Percentiles rank a stretch among this genome's conserved stretches.
phyloP scores from a whole-genome alignment of 2,329 filamentous ascomycete species.

The Blastomyces emzantsi region DNA sequence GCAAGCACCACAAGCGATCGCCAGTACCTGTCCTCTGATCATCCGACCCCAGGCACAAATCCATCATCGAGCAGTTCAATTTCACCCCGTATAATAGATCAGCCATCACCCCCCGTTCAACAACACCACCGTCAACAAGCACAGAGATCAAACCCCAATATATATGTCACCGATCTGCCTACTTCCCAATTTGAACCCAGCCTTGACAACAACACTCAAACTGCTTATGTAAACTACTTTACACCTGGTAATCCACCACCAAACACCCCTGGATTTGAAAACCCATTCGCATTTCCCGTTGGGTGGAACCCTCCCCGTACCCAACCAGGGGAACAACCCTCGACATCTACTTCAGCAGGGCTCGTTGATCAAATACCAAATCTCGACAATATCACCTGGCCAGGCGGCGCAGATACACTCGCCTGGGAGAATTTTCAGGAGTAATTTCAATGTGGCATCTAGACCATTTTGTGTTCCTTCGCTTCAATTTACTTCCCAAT shows the following conservation, averaged over 20 bases:
- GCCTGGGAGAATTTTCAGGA: slow-evolving; percentile 25
- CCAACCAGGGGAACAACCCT: slow-evolving; percentile 8
- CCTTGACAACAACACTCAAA: slow-evolving; percentile 14
- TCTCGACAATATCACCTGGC: slow-evolving; percentile 30
- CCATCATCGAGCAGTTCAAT: slow-evolving; percentile 32
- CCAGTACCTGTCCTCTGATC: slow-evolving; percentile 26
- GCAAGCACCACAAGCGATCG: slow-evolving; percentile 24
- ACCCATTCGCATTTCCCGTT: slow-evolving; percentile 22
- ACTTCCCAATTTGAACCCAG: slow-evolving; percentile 8
- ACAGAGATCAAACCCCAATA: not conserved
- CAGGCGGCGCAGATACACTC: slow-evolving; percentile 23
- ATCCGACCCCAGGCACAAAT: slow-evolving; percentile 30
- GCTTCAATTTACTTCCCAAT: not conserved
- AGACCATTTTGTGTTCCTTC: not conserved
- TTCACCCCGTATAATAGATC: slow-evolving; percentile 24
- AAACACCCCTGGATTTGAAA: slow-evolving; percentile 18
- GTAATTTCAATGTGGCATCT: slow-evolving; percentile 1
- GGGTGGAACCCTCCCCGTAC: slow-evolving; percentile 24
- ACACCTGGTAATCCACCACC: slow-evolving; percentile 15
- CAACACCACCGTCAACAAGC: slow-evolving; percentile 14
- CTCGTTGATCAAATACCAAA: slow-evolving; percentile 21
- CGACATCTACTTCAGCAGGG: slow-evolving; percentile 9
- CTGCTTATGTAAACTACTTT: slow-evolving; percentile 17
- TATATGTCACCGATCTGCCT: not conserved
- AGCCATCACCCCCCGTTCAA: slow-evolving; percentile 22